Percentiles rank a stretch among this genome's conserved stretches.
These are phyloP conservation scores for Cercospora sp. DNA, from an alignment of 2,329 filamentous ascomycete genomes.

Conservation along the genomic window DNA sequence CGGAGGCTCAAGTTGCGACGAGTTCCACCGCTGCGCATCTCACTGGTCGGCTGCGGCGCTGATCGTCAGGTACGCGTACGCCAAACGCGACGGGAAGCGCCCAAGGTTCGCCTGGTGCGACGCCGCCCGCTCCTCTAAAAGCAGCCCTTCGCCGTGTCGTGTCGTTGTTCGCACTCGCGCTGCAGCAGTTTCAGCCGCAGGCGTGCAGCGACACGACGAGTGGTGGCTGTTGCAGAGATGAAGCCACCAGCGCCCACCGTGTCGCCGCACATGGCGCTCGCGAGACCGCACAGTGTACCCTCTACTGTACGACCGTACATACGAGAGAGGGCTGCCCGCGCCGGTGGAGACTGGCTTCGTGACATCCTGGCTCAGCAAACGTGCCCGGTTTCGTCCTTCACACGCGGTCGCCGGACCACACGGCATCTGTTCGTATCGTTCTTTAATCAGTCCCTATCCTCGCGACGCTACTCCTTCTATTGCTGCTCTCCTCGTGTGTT, in stretches of 20 bases:
- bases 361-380: background rate
- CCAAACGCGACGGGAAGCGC: background rate
- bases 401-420: background rate
- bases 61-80: slow-evolving; percentile 1
- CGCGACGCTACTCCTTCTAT: background rate
- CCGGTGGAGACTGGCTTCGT: background rate
- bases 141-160: background rate
- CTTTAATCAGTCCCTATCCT: background rate
- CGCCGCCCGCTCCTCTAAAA: background rate
- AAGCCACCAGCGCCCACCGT: background rate
- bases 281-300: background rate
- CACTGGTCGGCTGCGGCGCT: background rate
- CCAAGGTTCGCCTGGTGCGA: background rate
- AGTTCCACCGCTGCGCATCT: background rate
- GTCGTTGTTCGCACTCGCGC: background rate
- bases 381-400: background rate
- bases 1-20: background rate
- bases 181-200: background rate
- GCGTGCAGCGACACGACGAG: background rate
- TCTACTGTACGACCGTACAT: background rate
- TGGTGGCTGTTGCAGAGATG: background rate
- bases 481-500: background rate
- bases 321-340: background rate
- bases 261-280: background rate
- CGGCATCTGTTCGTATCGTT: background rate